A percentile compares a stretch with the other conserved stretches of the same genome.
These are phyloP conservation scores for Epichloe aotearoae DNA, from an alignment of 2,329 filamentous ascomycete genomes.

Conservation along the genomic window DNA sequence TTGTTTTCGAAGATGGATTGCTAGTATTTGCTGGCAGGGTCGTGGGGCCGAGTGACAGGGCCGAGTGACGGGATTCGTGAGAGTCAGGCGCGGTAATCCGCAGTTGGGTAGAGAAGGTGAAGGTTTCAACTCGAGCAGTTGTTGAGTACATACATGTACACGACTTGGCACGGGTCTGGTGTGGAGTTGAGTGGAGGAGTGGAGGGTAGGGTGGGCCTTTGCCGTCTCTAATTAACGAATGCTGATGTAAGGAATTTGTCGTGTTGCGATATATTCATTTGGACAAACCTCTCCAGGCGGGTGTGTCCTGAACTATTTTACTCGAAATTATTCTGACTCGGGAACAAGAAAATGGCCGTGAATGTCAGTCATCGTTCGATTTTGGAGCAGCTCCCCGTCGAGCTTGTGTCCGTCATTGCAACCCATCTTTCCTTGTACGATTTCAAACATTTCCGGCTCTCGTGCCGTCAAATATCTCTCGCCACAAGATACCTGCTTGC, in stretches of 20 bases:
- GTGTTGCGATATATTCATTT: no score
- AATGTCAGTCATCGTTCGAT: background rate
- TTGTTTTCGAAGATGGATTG: no score
- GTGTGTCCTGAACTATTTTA: background rate
- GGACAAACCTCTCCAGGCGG: background rate
- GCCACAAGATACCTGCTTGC: conserved; percentile 31
- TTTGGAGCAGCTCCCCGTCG: conserved; percentile 18
- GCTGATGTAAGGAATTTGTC: no score
- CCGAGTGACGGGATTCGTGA: background rate
- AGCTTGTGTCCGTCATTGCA: conserved; percentile 30
- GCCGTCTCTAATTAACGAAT: no score
- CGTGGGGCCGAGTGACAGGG: background rate
- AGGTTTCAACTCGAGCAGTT: no score
- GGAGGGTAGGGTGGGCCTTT: background rate
- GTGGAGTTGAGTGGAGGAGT: no score
- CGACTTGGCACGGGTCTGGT: no score
- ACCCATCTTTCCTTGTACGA: conserved; percentile 23
- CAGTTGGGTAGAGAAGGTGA: no score
- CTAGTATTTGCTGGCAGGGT: background rate
- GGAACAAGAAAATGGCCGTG: background rate
- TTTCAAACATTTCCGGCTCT: conserved; percentile 28
- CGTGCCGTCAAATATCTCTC: conserved; percentile 23
- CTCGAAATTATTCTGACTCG: no score
- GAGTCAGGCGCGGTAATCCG: background rate
- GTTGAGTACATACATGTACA: no score